phyloP scores from a whole-genome alignment of 177 flowering plant genomes.

The Vitis hybrid region DNA sequence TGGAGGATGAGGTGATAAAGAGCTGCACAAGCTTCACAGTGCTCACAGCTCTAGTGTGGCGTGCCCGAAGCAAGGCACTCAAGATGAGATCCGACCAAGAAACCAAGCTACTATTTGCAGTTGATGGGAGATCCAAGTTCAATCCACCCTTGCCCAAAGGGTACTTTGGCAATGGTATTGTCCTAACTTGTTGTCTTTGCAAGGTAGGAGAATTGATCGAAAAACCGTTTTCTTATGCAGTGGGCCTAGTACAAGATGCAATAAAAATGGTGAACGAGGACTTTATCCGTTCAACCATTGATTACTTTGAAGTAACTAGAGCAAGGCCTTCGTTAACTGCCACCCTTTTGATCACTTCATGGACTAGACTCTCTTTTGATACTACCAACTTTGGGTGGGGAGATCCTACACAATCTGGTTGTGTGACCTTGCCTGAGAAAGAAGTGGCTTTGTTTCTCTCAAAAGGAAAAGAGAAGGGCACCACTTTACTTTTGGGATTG shows the following conservation, averaged over 20 bases:
- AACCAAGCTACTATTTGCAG: conserved; percentile 71
- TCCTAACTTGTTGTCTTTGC: conserved; percentile 49
- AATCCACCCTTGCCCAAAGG: conserved; percentile 57
- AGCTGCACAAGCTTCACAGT: conserved; percentile 69
- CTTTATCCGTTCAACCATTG: conserved; percentile 70
- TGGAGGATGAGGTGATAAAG: conserved; percentile 39
- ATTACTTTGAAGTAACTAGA: conserved; percentile 64
- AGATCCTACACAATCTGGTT: conserved; percentile 56
- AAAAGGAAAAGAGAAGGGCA: conserved; percentile 56
- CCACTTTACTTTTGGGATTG: conserved; percentile 65
- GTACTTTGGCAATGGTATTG: conserved; percentile 67
- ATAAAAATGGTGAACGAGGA: conserved; percentile 49
- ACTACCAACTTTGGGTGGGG: conserved; percentile 77
- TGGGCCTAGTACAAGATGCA: conserved; percentile 51
- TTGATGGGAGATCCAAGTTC: conserved; percentile 61
- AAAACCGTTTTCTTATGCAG: conserved; percentile 47
- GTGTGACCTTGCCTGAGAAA: conserved; percentile 66
- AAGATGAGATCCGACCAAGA: conserved; percentile 51
- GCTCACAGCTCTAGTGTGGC: conserved; percentile 72
- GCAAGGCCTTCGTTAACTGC: conserved; percentile 59
- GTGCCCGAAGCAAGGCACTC: conserved; percentile 45
- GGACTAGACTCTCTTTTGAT: conserved; percentile 64
- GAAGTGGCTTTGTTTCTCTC: conserved; percentile 61
- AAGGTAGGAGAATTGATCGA: conserved; percentile 46
- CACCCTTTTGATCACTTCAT: conserved; percentile 63